Conservation (phyloP, 2,329 filamentous ascomycete genomes). For the Arthroderma sp. region DNA sequence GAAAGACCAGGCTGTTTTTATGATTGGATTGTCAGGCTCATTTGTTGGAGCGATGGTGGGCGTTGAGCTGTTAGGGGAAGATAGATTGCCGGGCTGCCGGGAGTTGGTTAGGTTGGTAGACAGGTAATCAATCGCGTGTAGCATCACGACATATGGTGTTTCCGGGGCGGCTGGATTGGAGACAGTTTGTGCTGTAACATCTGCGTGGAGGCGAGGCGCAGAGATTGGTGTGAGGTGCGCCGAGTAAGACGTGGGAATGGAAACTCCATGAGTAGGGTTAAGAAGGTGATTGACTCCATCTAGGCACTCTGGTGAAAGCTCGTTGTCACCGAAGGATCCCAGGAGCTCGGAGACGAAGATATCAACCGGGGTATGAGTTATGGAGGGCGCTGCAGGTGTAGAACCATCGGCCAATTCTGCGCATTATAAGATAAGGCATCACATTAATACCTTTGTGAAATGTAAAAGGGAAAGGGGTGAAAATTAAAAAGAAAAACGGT, state of each 20-base stretch:
- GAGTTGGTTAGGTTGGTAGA: conserved; percentile 41
- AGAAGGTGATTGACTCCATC: conserved; percentile 90
- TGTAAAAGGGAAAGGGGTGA: too few species aligned
- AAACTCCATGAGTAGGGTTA: conserved; percentile 69
- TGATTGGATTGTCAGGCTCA: conserved; percentile 24
- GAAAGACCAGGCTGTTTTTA: conserved; percentile 34
- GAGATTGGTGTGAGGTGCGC: conserved; percentile 88
- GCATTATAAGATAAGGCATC: not conserved
- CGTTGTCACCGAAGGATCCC: conserved; percentile 89
- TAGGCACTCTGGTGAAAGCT: conserved; percentile 88
- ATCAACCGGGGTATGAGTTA: conserved; percentile 45
- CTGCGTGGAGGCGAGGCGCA: conserved; percentile 70
- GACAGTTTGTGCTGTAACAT: conserved; percentile 52
- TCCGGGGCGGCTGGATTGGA: conserved; percentile 64
- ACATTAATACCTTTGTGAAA: not conserved
- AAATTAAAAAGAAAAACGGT: not conserved
- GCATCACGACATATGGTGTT: conserved; percentile 86
- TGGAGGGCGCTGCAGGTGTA: conserved; percentile 7
- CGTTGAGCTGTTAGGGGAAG: conserved; percentile 8
- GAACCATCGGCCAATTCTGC: conserved; percentile 23
- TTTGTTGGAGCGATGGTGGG: conserved; percentile 18
- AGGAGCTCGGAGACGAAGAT: conserved; percentile 90
- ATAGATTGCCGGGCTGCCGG: conserved; percentile 4
- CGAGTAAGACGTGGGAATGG: conserved; percentile 85
- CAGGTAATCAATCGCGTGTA: conserved; percentile 80